Base-by-base conservation (phyloP, 2,329 filamentous ascomycete species). In the Penicillium sclerotiorum region DNA sequence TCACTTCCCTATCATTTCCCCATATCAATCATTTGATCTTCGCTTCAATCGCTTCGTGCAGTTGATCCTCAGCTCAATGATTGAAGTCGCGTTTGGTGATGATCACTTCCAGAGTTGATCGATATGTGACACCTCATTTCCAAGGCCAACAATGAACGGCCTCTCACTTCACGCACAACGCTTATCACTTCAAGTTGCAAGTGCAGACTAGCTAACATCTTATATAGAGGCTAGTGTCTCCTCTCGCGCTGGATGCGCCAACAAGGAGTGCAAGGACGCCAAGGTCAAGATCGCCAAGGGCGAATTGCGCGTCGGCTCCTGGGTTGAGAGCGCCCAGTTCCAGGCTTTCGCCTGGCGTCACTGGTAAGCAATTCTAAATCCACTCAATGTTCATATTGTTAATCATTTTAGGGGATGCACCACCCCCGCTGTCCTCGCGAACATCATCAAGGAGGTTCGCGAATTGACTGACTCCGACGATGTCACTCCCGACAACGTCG, bases 321-420 rank as follows among this genome's bases (percentile, higher is more conserved):
- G 86, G 78, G 81, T 95, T 55, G 81, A 80, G 8, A 80, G 87
- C 23, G 62, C 77, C 0, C 75, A 77, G 1, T 79, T 85, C 63
- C 82, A 82, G 35, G 80, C 79, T 63, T 95, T 85, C 83, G 71
- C 76, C 49, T 97, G 88, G 85, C 88, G 87, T 66, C 93, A 97
- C 69, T 96, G 93, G 93, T 95, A 79, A 65, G 80, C 3, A 41
- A n/a, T 21, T 2, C 61, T 39, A 35, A 6, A n/a, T 21, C 35
- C 43, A 37, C 36, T 27, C 8, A 15, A 27, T 3, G 9, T 15
- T 27, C 27, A 17, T 33, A 1, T 13, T 20, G 21, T 25, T 58
- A 27, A 50, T 33, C 1, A n/a, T 23, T 3, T 18, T 43, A 95
- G 92, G 92, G 92, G 93, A 23, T 97, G 93, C 62, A 83, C 92